Evolutionary conservation across 2,329 filamentous ascomycete genomes (phyloP).

Genomic region (Aplosporella prunicola): DNA sequence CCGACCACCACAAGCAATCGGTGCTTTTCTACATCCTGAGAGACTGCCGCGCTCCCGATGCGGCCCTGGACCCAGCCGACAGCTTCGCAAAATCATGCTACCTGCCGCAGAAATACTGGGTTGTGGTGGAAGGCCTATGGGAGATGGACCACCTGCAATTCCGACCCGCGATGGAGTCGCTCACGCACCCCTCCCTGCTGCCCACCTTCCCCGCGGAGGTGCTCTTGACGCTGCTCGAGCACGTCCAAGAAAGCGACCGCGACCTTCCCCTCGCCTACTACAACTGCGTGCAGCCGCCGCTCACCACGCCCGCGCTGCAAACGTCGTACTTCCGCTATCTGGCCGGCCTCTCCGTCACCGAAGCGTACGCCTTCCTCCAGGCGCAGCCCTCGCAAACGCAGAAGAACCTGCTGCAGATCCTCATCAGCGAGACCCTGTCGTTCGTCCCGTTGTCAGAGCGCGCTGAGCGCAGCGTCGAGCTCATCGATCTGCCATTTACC

Average conservation of each 20-base stretch:
- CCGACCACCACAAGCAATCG: slow-evolving; percentile 70
- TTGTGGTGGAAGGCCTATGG: slow-evolving; percentile 77
- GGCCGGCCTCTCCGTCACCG: slow-evolving; percentile 55
- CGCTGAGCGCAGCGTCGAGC: slow-evolving; percentile 53
- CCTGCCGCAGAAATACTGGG: slow-evolving; percentile 65
- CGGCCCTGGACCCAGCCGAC: slow-evolving; percentile 43
- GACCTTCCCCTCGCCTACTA: slow-evolving; percentile 68
- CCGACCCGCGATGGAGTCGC: slow-evolving; percentile 55
- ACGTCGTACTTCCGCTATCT: slow-evolving; percentile 61
- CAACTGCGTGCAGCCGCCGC: slow-evolving; percentile 61
- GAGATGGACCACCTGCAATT: slow-evolving; percentile 65
- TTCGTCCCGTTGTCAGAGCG: slow-evolving; percentile 19
- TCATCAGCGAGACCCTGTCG: slow-evolving; percentile 40
- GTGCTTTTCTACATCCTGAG: slow-evolving; percentile 76
- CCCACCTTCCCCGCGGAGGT: slow-evolving; percentile 81
- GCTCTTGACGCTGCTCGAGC: slow-evolving; percentile 56
- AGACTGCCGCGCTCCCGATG: slow-evolving; percentile 48
- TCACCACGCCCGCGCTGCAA: slow-evolving; percentile 55
- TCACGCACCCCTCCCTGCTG: slow-evolving; percentile 69
- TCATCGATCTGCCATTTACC: slow-evolving; percentile 65
- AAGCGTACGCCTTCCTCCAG: slow-evolving; percentile 65
- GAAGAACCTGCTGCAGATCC: slow-evolving; percentile 54
- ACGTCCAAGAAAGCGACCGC: slow-evolving; percentile 47
- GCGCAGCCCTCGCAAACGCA: slow-evolving; percentile 53
- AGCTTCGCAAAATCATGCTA: slow-evolving; percentile 53